Base-by-base conservation (phyloP, 176 grass and related monocot genomes). In the Rhynchospora pubera region DNA sequence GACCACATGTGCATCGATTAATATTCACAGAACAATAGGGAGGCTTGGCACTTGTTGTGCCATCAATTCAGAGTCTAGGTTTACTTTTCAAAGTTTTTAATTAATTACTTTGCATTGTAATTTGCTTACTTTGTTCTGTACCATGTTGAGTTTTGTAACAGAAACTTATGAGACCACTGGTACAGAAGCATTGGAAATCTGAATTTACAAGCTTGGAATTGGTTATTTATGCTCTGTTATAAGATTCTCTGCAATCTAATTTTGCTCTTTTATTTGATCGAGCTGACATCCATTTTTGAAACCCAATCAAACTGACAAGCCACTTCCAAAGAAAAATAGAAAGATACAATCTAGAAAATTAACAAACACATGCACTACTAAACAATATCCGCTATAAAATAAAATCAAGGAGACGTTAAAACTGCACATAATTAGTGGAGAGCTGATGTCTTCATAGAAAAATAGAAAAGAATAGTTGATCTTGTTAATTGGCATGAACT, bases 21-120 rank as follows among this genome's bases (percentile, higher is more conserved):
- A 52, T 8, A 52, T 75, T 15, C 5, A 26, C 5, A 26, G 28
- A 43, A 4, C 46, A 28, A 48, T 72, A 75, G 21, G 5, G 5
- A 75, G 19, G 21, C 26, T 12, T 46, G 9, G 70, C 71, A n/a
- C 65, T 61, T 63, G 43, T 85, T 73, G 30, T 55, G 84, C 43
- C 58, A 84, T n/a, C 52, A 83, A 66, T 65, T 64, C 62, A 57
- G 87, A 52, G 56, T 65, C 84, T 15, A 23, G 69, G 48, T 85
- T 60, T 79, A 44, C 42, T 74, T 56, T 53, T 26, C 28, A 11
- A 53, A 76, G 21, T 0, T 75, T 53, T 74, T 8, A 28, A 26
- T 75, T 52, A 22, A 45, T 73, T 2, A 39, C 48, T 10, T 51
- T 52, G 19, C 6, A 5, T 75, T 75, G 46, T 75, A 28, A 19